These are phyloP conservation scores for Vicia faba DNA, from an alignment of 306 rosid species.

Conservation along the genomic window DNA sequence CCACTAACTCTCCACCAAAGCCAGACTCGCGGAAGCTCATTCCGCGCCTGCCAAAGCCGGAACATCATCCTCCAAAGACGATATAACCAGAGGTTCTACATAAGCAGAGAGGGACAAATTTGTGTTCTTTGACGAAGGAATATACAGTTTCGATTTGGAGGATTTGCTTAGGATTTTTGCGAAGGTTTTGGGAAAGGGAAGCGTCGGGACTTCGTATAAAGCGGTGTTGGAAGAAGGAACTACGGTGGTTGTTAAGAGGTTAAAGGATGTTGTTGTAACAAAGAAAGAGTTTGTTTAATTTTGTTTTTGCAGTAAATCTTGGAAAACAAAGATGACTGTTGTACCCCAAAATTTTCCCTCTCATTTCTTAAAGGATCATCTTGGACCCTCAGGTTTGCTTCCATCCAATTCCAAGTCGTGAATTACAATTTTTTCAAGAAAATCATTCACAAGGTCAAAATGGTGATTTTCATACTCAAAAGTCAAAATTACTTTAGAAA, in stretches of 20 bases:
- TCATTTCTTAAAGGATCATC: too few species aligned
- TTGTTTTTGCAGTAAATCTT: too few species aligned
- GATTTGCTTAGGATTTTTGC: slow-evolving; percentile 94
- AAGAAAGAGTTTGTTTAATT: slow-evolving; percentile 93
- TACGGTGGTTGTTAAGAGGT: slow-evolving; percentile 89
- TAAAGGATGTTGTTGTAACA: slow-evolving; percentile 76
- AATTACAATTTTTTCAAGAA: too few species aligned
- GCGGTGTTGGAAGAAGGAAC: slow-evolving; percentile 97
- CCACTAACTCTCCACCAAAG: too few species aligned
- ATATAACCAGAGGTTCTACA: slow-evolving; percentile 78
- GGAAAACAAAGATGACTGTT: too few species aligned
- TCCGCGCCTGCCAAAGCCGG: slow-evolving; percentile 65
- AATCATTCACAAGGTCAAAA: too few species aligned
- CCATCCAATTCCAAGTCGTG: too few species aligned
- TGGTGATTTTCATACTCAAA: too few species aligned
- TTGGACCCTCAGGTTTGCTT: too few species aligned
- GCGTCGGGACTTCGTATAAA: slow-evolving; percentile 95
- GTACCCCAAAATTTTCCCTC: too few species aligned
- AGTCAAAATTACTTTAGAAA: too few species aligned
- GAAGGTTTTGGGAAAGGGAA: slow-evolving; percentile 93
- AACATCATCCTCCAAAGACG: slow-evolving; percentile 96
- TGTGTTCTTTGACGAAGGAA: slow-evolving; percentile 84
- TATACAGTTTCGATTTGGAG: slow-evolving; percentile 90
- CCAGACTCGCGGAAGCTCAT: too few species aligned
- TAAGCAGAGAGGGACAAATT: slow-evolving; percentile 90